phyloP scores from a whole-genome alignment of 768 basidiomycete genomes.

The Boletus huronensis region DNA sequence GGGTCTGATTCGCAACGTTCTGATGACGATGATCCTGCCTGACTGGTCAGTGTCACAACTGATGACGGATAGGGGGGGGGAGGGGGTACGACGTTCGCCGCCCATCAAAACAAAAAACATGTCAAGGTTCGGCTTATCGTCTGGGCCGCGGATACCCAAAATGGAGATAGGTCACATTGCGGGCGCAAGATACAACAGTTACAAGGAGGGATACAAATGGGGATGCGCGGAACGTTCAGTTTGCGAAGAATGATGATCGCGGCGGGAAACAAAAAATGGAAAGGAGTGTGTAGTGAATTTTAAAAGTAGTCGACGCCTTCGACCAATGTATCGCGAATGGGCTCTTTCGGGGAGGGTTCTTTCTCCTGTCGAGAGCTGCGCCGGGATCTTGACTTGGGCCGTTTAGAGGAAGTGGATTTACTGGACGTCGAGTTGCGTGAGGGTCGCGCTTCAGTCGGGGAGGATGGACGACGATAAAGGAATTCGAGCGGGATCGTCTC shows the following conservation, averaged over 20 bases:
- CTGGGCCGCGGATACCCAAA: neutral
- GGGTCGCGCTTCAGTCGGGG: neutral
- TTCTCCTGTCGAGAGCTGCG: neutral
- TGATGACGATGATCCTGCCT: neutral
- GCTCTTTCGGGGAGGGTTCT: neutral
- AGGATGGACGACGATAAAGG: slow-evolving; percentile 16
- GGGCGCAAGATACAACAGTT: slow-evolving; percentile 4
- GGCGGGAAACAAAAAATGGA: no score
- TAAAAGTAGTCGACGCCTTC: slow-evolving; percentile 35
- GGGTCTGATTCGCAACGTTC: neutral
- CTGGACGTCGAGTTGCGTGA: slow-evolving; percentile 3
- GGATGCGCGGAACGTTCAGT: neutral
- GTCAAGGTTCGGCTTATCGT: neutral
- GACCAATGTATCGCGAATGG: slow-evolving; percentile 15
- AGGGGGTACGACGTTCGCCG: neutral
- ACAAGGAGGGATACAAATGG: slow-evolving; percentile 2
- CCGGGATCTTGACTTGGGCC: slow-evolving; percentile 7
- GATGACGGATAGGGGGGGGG: slow-evolving; percentile 6
- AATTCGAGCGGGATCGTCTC: slow-evolving; percentile 19
- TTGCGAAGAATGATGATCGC: neutral
- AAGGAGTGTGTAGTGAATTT: slow-evolving; percentile 21
- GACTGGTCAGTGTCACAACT: no score
- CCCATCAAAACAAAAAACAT: neutral
- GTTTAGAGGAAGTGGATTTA: neutral
- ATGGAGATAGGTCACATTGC: slow-evolving; percentile 3